These are phyloP conservation scores for Candolleomyces aberdarensis DNA, from an alignment of 768 basidiomycete species.

Conservation along the genomic window DNA sequence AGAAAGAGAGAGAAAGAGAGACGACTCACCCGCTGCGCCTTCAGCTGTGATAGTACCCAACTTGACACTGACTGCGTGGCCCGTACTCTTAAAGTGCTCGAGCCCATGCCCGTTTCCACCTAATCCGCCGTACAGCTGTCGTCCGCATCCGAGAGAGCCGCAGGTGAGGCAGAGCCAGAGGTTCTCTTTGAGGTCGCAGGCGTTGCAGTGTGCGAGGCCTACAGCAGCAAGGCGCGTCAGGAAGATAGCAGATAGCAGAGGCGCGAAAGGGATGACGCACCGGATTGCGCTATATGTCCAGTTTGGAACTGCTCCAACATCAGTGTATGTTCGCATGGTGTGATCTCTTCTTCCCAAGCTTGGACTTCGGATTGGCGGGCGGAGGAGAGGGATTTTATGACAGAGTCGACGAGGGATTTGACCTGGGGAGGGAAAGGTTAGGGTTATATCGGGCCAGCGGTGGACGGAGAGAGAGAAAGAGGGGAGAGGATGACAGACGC, in stretches of 20 bases:
- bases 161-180: constrained; percentile 95
- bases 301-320: constrained; percentile 41
- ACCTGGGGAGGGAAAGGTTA: constrained; percentile 39
- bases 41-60: constrained; percentile 96
- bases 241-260: background rate
- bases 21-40: constrained; percentile 72
- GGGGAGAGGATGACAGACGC: too few relatives aligned
- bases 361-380: constrained; percentile 93
- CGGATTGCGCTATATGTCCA: constrained; percentile 50
- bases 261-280: constrained; percentile 26
- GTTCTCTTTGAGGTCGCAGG: constrained; percentile 87
- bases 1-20: background rate
- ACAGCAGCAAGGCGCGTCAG: background rate
- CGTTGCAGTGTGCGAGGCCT: constrained; percentile 79
- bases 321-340: constrained; percentile 77
- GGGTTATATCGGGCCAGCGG: too few relatives aligned
- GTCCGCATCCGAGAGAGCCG: constrained; percentile 86
- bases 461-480: too few relatives aligned
- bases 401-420: constrained; percentile 53
- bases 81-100: constrained; percentile 65
- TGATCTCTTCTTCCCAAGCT: constrained; percentile 96
- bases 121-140: constrained; percentile 75
- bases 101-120: constrained; percentile 92
- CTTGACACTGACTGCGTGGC: constrained; percentile 86
- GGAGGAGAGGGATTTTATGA: constrained; percentile 83